Conservation (phyloP, 2,329 filamentous ascomycete genomes). For the Clathrospora elynae region DNA sequence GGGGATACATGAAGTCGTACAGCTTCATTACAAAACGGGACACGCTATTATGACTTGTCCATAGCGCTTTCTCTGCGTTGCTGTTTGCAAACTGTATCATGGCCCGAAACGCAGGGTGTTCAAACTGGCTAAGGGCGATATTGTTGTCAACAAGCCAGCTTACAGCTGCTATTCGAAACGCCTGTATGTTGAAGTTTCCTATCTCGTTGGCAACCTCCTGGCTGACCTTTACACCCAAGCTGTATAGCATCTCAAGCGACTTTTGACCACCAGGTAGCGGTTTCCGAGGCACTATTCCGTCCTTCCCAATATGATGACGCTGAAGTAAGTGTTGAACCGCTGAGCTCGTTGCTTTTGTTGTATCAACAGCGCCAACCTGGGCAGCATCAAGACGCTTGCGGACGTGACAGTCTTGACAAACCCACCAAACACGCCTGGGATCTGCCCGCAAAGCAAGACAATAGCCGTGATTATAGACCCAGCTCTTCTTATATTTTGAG, state of each 20-base stretch:
- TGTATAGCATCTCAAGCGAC: background rate
- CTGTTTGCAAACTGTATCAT: slow-evolving; percentile 2
- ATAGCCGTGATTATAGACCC: background rate
- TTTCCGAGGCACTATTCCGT: background rate
- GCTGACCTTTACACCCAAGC: background rate
- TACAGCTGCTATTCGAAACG: slow-evolving; percentile 2
- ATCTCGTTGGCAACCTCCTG: slow-evolving; percentile 3
- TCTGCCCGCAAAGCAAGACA: background rate
- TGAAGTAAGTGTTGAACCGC: background rate
- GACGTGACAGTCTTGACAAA: background rate
- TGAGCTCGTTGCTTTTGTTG: background rate
- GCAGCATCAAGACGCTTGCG: background rate
- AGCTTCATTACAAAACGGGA: slow-evolving; percentile 1
- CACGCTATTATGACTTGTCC: background rate
- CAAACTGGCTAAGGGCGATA: background rate
- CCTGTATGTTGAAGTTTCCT: slow-evolving; percentile 2
- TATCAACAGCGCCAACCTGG: background rate
- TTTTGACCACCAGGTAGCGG: background rate
- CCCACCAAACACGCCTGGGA: background rate
- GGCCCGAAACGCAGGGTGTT: background rate
- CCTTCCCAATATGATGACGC: background rate
- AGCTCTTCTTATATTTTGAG: background rate
- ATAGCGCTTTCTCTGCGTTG: background rate
- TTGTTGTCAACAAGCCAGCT: slow-evolving; percentile 3
- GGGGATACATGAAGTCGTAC: background rate